These are phyloP conservation scores for Malus asiatica DNA, from an alignment of 306 rosid species.

Conservation along the genomic window DNA sequence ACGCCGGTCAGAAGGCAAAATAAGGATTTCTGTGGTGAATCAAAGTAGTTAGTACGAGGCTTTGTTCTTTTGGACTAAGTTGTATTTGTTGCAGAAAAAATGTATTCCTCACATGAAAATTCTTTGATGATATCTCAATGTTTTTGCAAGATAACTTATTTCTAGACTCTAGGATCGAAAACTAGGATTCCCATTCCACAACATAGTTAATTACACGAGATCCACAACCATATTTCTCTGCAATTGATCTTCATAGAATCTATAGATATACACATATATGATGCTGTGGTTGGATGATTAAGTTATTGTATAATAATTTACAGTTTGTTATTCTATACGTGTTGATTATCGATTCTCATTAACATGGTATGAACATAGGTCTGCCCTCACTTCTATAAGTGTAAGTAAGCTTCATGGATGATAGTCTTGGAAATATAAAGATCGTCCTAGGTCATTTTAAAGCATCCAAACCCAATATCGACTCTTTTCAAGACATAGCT, in stretches of 20 bases:
- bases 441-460: slow-evolving; percentile 68
- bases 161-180: background rate
- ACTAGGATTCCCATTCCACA: background rate
- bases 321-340: background rate
- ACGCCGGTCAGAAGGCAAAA: background rate
- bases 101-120: no score
- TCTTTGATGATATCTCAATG: background rate
- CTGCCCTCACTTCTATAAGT: background rate
- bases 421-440: slow-evolving; percentile 52
- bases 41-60: background rate
- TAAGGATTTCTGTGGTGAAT: background rate
- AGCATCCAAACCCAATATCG: slow-evolving; percentile 35
- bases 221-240: background rate
- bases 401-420: slow-evolving; percentile 61
- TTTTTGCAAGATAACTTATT: background rate
- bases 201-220: background rate
- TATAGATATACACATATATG: background rate
- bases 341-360: background rate
- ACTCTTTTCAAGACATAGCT: slow-evolving; percentile 34
- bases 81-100: background rate
- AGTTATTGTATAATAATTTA: background rate
- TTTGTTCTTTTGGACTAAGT: background rate
- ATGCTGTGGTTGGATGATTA: background rate
- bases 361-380: slow-evolving; percentile 1
- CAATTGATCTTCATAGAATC: background rate